Base-by-base conservation (phyloP, 306 rosid genomes). In the Vigna trinervia region DNA sequence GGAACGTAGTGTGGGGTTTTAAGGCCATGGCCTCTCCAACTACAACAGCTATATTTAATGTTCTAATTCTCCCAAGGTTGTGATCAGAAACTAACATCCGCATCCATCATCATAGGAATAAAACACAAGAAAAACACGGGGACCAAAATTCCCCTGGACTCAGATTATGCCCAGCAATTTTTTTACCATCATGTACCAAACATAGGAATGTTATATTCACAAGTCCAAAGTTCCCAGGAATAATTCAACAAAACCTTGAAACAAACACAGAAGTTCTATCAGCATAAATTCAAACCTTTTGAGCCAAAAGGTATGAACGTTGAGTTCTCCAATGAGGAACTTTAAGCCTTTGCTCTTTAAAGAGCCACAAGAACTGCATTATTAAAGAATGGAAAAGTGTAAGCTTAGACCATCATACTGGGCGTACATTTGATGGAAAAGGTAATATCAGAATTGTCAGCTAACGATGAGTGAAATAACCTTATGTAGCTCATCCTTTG, bases 301-400 rank as follows among this genome's bases (percentile, higher is more conserved):
- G 87, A 76, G 97, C 86, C 87, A 87, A 84, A 73, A 95, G 64
- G 75, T 90, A 95, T 73, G 98, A 81, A 36, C 93, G 84, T 60
- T 88, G 99, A 85, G 81, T 86, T 86, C 96, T 84, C 99, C 97
- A 95, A 59, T 90, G 96, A 81, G 97, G 99, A 82, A 85, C 75
- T 54, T 84, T 87, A 58, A 86, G 91, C 85, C 97, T 89, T 83
- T 92, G 97, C 87, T 90, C 98, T 90, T 91, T 92, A 82, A 92
- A 90, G 77, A 89, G 97, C 91, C 89, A 88, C 87, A 92, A 80
- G 88, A 95, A 95, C 99, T 95, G 92, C 86, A 81, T 80, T 78
- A 56, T 45, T 56, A 53, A 70, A 77, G 71, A 34, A 11, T 13
- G 52, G 17, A 53, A 8, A 63, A 59, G 39, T 46, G 3, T 43